Conservation (phyloP, 768 basidiomycete genomes). For the Sarcomyxa edulis region DNA sequence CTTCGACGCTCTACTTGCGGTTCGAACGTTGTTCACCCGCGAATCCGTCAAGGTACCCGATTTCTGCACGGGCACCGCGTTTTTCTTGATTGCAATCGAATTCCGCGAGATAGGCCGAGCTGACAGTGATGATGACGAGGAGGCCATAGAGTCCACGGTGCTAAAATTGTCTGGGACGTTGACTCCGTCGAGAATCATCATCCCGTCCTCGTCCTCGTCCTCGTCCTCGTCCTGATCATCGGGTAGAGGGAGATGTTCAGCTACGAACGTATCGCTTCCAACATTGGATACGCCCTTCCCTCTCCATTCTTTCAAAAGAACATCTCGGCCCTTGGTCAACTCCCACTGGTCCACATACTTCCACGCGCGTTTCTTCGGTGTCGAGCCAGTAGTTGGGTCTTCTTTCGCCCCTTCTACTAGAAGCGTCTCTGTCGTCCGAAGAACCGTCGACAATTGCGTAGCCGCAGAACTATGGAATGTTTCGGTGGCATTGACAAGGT, state of each 20-base stretch:
- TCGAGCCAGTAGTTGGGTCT: constrained; percentile 65
- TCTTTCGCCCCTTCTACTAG: constrained; percentile 53
- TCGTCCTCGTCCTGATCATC: constrained; percentile 22
- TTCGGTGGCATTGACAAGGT: constrained; percentile 32
- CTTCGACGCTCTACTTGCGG: too few relatives aligned
- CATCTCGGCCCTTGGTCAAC: constrained; percentile 58
- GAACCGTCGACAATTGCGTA: constrained; percentile 41
- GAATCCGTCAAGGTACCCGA: too few relatives aligned
- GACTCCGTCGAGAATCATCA: constrained; percentile 12
- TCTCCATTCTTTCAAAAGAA: constrained; percentile 50
- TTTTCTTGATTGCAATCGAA: too few relatives aligned
- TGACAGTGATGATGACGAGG: too few relatives aligned
- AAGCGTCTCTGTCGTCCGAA: constrained; percentile 44
- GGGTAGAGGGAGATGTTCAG: constrained; percentile 28
- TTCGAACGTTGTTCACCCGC: too few relatives aligned
- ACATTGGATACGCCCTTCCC: constrained; percentile 21
- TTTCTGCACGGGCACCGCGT: too few relatives aligned
- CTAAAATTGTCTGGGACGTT: too few relatives aligned
- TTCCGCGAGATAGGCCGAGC: constrained; percentile 3
- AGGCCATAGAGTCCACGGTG: too few relatives aligned
- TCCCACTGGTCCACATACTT: constrained; percentile 69
- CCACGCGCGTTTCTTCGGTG: constrained; percentile 74
- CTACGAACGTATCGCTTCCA: constrained; percentile 30
- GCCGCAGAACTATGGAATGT: constrained; percentile 37
- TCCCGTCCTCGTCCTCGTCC: constrained; percentile 16